Base-by-base conservation (phyloP, 306 rosid genomes). In the Alnus glutinosa region DNA sequence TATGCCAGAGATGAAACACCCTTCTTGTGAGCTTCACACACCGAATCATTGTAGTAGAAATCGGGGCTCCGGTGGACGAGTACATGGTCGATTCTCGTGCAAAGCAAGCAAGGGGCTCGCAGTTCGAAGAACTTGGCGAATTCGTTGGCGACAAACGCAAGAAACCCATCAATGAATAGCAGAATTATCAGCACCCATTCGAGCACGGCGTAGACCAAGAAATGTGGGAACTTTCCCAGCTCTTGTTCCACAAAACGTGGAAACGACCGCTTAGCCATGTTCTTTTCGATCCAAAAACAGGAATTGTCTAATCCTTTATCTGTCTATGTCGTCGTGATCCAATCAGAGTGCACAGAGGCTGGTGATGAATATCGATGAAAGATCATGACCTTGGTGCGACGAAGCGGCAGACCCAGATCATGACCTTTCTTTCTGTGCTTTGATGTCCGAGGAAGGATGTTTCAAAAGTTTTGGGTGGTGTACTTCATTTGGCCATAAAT, bases 51-150 rank as follows among this genome's bases (percentile, higher is more conserved):
- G 92, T 89, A 91, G 75, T 93, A 89, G 70, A 89, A 91, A 84
- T 89, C 87, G 0, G 80, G 85, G 23, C 87, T 74, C 64, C 86
- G 79, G 9, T 79, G 88, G 59, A 90, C 85, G 34, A 96, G 42
- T 42, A 81, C 66, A 78, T 89, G 98, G 58, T 93, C 97, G 46
- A 96, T 86, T 61, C 96, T 77, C 5, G 97, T 88, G 85, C 99
- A 96, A 5, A 93, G 81, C 88, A 90, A 80, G 64, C 99, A 96
- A 0, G 99, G 98, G 72, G 73, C 67, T 61, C 46, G 77, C 69
- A 93, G 83, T 44, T 90, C 97, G 23, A 96, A 96, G 84, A 89
- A 83, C 80, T 64, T 84, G n/a, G 99, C 93, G 37, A 87, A 96
- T 80, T 93, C 94, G 19, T 88, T 87, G 18, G 99, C 92, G 5